These are phyloP conservation scores for Trametes gibbosa DNA, from an alignment of 768 basidiomycete genomes.

Conservation along the genomic window DNA sequence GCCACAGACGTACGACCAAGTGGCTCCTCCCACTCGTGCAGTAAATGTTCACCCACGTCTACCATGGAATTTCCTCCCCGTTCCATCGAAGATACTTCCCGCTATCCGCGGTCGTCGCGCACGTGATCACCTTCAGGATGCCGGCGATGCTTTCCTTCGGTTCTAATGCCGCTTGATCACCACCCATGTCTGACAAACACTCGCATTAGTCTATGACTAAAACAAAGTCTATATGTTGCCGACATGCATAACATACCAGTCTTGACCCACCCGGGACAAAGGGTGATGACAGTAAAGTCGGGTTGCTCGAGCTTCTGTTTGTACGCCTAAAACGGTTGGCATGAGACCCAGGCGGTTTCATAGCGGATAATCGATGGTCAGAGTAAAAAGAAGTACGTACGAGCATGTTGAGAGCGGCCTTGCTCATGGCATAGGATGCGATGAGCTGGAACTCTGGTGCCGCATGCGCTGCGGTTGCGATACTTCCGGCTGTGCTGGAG, in stretches of 20 bases:
- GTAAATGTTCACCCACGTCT: too few species aligned
- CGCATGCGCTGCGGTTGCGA: conserved; percentile 22
- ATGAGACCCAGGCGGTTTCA: too few species aligned
- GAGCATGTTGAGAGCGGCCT: conserved; percentile 40
- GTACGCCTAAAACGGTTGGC: conserved; percentile 13
- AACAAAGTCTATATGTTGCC: too few species aligned
- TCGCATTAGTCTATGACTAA: too few species aligned
- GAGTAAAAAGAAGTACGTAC: conserved; percentile 24
- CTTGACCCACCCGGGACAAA: conserved; percentile 5
- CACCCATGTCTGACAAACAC: conserved; percentile 7
- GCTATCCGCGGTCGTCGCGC: background rate
- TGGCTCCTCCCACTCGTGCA: too few species aligned
- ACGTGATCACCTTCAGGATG: background rate
- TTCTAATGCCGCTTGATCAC: background rate
- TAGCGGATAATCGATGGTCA: too few species aligned
- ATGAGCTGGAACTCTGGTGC: background rate
- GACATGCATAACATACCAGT: too few species aligned
- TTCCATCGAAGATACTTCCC: background rate
- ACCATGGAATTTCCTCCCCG: conserved; percentile 5
- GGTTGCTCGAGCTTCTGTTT: conserved; percentile 14
- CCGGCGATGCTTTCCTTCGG: background rate
- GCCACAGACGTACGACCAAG: too few species aligned
- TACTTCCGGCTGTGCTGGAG: conserved; percentile 30
- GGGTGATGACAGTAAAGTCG: conserved; percentile 1
- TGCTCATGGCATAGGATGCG: conserved; percentile 34